A percentile compares a stretch with the other conserved stretches of the same genome.
Conservation (phyloP, 2,329 filamentous ascomycete genomes). For the Diaporthe batatas region DNA sequence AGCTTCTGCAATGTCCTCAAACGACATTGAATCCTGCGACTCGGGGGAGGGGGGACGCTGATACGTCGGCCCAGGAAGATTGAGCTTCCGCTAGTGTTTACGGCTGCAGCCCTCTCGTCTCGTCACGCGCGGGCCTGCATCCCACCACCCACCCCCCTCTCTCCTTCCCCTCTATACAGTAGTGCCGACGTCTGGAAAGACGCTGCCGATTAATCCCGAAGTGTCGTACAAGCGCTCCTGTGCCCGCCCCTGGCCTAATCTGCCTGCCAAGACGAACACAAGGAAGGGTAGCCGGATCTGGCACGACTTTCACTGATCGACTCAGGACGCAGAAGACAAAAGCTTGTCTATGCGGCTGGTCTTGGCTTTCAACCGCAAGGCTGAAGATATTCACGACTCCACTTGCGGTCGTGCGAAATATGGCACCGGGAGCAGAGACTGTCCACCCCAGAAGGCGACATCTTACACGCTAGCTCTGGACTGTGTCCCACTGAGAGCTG, state of each 20-base stretch:
- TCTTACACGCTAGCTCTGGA: no score
- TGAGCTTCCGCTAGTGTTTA: constrained; percentile 26
- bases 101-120: constrained; percentile 27
- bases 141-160: background rate
- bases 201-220: background rate
- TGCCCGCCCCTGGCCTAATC: constrained; percentile 19
- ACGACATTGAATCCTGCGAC: constrained; percentile 27
- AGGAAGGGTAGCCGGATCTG: constrained; percentile 21
- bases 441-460: background rate
- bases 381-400: constrained; percentile 12
- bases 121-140: constrained; percentile 31
- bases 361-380: constrained; percentile 35
- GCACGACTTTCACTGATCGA: constrained; percentile 34
- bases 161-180: background rate
- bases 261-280: constrained; percentile 31
- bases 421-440: background rate
- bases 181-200: constrained; percentile 29
- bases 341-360: constrained; percentile 33
- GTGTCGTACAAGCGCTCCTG: constrained; percentile 30
- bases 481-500: background rate
- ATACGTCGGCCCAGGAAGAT: constrained; percentile 18
- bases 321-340: constrained; percentile 26
- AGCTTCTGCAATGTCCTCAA: constrained; percentile 25
- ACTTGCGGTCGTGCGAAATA: constrained; percentile 13
- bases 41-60: constrained; percentile 4